phyloP scores from a whole-genome alignment of 2,329 filamentous ascomycete genomes.

The Paracoccidioides brasiliensis region DNA sequence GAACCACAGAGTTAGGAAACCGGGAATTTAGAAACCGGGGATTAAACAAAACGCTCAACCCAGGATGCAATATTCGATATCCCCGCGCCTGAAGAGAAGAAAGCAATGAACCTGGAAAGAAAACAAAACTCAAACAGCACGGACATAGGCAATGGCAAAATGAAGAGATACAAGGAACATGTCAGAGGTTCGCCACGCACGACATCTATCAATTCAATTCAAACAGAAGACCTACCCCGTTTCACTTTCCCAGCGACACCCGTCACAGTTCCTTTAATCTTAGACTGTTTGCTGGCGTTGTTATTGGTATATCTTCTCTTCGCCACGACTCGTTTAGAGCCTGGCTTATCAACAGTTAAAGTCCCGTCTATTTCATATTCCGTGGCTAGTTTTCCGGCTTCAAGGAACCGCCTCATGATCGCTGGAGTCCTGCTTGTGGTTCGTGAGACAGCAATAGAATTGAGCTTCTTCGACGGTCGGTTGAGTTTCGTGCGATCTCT shows the following conservation, averaged over 20 bases:
- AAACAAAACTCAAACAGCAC: background rate
- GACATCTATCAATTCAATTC: background rate
- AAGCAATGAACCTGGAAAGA: too few relatives aligned
- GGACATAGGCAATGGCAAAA: too few relatives aligned
- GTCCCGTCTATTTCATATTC: background rate
- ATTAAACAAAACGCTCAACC: too few relatives aligned
- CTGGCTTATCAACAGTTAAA: background rate
- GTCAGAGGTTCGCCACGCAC: background rate
- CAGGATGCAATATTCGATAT: too few relatives aligned
- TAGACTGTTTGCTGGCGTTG: background rate
- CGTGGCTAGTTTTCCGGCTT: background rate
- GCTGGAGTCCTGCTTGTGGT: conserved; percentile 6
- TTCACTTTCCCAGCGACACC: background rate
- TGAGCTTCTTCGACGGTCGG: conserved; percentile 3
- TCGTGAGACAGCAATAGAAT: conserved; percentile 9
- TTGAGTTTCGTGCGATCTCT: conserved; percentile 1
- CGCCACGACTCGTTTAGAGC: background rate
- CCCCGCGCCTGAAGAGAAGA: too few relatives aligned
- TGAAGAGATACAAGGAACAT: background rate
- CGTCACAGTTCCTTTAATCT: background rate
- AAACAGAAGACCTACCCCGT: background rate
- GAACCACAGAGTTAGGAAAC: too few relatives aligned
- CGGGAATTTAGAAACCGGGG: too few relatives aligned
- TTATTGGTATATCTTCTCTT: background rate
- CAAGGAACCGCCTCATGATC: conserved; percentile 7